Evolutionary conservation across 768 basidiomycete genomes (phyloP).

Genomic region (Termitomyces sp.): DNA sequence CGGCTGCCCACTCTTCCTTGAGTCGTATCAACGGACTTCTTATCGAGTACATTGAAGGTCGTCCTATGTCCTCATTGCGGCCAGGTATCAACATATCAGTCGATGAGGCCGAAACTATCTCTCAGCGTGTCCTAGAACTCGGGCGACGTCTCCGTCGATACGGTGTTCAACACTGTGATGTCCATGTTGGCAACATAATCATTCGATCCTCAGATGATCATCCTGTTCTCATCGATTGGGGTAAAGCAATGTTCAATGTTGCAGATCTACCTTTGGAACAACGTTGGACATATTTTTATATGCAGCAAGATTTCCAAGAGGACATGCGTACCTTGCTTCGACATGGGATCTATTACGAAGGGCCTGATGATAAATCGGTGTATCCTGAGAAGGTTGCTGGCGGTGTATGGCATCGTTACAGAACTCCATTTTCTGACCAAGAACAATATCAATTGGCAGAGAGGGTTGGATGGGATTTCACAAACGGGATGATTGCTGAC

Average conservation of each 20-base stretch:
- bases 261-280: not conserved
- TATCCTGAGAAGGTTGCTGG: not conserved
- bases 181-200: conserved; percentile 3
- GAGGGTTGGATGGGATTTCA: not conserved
- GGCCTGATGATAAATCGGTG: not conserved
- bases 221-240: conserved; percentile 1
- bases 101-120: conserved; percentile 3
- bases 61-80: not conserved
- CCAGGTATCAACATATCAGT: conserved; percentile 1
- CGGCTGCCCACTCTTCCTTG: not conserved
- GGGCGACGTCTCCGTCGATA: conserved; percentile 5
- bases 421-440: not conserved
- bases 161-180: not conserved
- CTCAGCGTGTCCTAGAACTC: conserved; percentile 3
- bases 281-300: not conserved
- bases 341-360: not conserved
- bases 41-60: conserved; percentile 7
- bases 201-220: not conserved
- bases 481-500: not conserved
- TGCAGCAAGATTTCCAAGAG: not conserved
- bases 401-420: not conserved
- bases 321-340: not conserved
- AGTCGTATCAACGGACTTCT: conserved; percentile 2
- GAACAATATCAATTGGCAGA: not conserved
- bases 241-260: not conserved